Evolutionary conservation across 257 asterid genomes (phyloP), one percentile per base, ranked within the genome.

Genomic region (Gardenia jasminoides): DNA sequence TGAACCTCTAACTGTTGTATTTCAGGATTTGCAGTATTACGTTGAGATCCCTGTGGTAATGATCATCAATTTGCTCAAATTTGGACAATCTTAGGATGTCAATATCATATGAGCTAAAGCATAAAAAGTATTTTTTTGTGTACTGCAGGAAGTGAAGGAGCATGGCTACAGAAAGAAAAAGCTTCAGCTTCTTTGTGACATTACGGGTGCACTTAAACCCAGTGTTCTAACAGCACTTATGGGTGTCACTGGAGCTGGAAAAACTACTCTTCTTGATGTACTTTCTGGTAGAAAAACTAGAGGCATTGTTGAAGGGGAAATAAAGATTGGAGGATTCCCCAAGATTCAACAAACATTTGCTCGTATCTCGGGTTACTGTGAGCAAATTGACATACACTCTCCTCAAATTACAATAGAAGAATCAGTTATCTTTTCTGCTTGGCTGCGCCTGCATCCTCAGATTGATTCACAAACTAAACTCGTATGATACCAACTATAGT

Each of bases 201-300:
- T 90, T 16, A 85, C 90, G 1, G 94, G 89, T 56, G 83, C 94
- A 78, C 80, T 90, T 30, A 86, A 88, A 48, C 94, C 94, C 15
- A 90, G 93, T 66, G 82, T 89, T 66, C 91, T 89, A 10, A 86
- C 93, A 44, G 93, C 93, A 62, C 86, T 89, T 54, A 89, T 89
- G 93, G 93, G 93, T 33, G 90, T 89, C 48, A 89, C 88, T 77
- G 93, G 93, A 79, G 91, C 93, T 0, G 93, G 93, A 10, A 89
- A 89, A 82, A 89, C 93, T 5, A 89, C 93, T 39, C 92, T 89
- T 31, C 91, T 89, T 67, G 93, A 89, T 72, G 93, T 89, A 39
- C 91, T 89, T 61, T 81, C 93, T 10, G 92, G 93, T 36, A 83
- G 93, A 81, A 89, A 89, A 81, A 86, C 91, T n/a, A 86, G 76